A percentile compares a stretch with the other conserved stretches of the same genome.
These are phyloP conservation scores for Aspergillus funiculosus DNA, from an alignment of 495 filamentous ascomycete genomes.

Conservation along the genomic window DNA sequence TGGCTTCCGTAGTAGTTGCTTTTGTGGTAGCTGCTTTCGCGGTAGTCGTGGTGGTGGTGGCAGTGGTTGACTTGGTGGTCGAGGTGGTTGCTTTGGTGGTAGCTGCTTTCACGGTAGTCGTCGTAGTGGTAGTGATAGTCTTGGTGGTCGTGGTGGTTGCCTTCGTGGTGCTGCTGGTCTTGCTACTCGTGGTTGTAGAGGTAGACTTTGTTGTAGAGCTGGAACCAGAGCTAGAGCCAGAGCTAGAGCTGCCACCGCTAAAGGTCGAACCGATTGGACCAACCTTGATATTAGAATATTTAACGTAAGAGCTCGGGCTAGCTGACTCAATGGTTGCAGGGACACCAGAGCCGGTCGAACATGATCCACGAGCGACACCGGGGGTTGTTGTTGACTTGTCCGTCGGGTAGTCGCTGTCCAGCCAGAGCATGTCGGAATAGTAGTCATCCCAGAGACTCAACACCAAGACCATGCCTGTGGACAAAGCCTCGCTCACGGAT, in stretches of 20 bases:
- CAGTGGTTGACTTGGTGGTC: too few relatives aligned
- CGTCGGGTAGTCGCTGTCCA: slow-evolving; percentile 69
- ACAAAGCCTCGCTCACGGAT: slow-evolving; percentile 52
- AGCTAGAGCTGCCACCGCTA: too few relatives aligned
- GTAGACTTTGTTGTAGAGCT: too few relatives aligned
- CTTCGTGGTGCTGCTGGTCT: too few relatives aligned
- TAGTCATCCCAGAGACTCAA: slow-evolving; percentile 79
- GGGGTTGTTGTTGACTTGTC: slow-evolving; percentile 48
- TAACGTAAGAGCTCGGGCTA: slow-evolving; percentile 51
- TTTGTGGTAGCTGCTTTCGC: too few relatives aligned
- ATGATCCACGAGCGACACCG: slow-evolving; percentile 66
- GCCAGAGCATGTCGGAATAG: slow-evolving; percentile 74
- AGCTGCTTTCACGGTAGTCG: too few relatives aligned
- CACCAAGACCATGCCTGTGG: slow-evolving; percentile 66
- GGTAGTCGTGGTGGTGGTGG: too few relatives aligned
- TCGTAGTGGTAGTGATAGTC: too few relatives aligned
- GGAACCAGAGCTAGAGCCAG: too few relatives aligned
- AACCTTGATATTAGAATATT: slow-evolving; percentile 64
- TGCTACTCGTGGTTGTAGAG: too few relatives aligned
- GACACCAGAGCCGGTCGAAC: slow-evolving; percentile 54
- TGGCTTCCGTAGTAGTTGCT: neutral
- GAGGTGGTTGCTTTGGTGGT: too few relatives aligned
- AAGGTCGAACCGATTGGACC: slow-evolving; percentile 63
- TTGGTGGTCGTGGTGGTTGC: too few relatives aligned
- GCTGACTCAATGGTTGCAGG: slow-evolving; percentile 56